Evolutionary conservation across 2,329 filamentous ascomycete species (phyloP), one percentile per base, ranked within the genome.

Genomic region (Hypoxylon sp.): DNA sequence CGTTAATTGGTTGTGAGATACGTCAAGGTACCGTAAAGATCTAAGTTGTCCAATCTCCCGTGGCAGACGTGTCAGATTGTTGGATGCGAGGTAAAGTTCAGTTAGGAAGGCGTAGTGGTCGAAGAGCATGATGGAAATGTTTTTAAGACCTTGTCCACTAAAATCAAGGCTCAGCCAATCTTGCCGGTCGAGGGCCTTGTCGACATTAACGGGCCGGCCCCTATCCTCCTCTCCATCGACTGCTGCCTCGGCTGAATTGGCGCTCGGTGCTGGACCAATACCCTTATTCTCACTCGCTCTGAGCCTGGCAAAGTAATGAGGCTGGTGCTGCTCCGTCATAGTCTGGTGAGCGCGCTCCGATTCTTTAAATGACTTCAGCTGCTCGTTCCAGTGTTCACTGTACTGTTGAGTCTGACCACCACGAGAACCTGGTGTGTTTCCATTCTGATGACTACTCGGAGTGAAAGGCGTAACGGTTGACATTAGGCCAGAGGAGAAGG

Each of bases 81-180:
- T 99, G 73, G 94, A 95, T 74, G 94, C 94, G 69, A 99, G 89
- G 79, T 97, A 98, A 31, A 99, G 88, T 80, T 97, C 95, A 72
- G 92, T 92, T 62, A 99, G 84, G 79, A 99, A 98, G 48, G 87
- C 87, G 81, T 98, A 99, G 73, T 81, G 72, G 47, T 88, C 86
- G 82, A 98, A 98, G 32, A 99, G 85, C 48, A 92, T 88, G 7
- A 88, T 83, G 0, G 94, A 90, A 32, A 99, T 85, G 65, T 93
- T 92, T 73, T 94, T 91, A 53, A 99, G 84, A 19, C 95, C 95
- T 82, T 98, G 96, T n/a, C 96, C 96, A 74, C 94, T 96, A 79
- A 98, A 91, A 80, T 99, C 96, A 74, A 99, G 85, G 71, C 94
- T 94, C 79, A 93, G 89, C 96, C 96, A 98, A 75, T 94, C 92